Evolutionary conservation across 169 alveolate genomes (phyloP).

Genomic region (Eimeria tenella): DNA sequence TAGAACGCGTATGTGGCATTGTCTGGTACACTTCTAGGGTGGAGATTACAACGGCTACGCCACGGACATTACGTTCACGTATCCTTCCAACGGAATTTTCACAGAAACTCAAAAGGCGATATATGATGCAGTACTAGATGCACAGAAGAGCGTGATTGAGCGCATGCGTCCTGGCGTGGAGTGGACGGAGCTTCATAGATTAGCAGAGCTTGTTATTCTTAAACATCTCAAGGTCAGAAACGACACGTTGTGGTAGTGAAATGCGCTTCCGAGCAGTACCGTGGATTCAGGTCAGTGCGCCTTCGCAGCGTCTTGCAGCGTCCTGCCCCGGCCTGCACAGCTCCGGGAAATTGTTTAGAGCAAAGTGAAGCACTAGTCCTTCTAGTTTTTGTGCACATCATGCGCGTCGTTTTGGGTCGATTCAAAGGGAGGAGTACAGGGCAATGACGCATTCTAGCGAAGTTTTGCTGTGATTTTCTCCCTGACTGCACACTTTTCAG

Average conservation of each 20-base stretch:
- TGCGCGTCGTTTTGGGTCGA: too few relatives aligned
- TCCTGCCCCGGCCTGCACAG: too few relatives aligned
- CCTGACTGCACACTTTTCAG: background rate
- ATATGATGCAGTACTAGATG: conserved; percentile 88
- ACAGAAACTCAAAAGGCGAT: conserved; percentile 88
- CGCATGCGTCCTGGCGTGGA: conserved; percentile 89
- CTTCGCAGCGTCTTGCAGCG: too few relatives aligned
- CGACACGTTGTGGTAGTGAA: background rate
- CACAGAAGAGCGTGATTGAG: conserved; percentile 85
- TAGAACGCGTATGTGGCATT: background rate
- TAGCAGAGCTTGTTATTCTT: conserved; percentile 89
- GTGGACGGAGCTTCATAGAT: conserved; percentile 92
- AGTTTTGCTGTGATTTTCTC: background rate
- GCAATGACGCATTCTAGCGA: background rate
- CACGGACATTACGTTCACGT: conserved; percentile 91
- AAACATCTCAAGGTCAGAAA: conserved; percentile 81
- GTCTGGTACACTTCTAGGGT: conserved; percentile 82
- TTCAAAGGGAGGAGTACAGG: too few relatives aligned
- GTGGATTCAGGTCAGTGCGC: background rate
- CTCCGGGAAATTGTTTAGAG: too few relatives aligned
- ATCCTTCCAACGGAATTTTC: conserved; percentile 91
- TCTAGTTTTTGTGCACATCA: too few relatives aligned
- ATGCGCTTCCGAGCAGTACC: background rate
- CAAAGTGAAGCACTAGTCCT: too few relatives aligned
- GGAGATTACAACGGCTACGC: conserved; percentile 88